Conservation (phyloP, 2,329 filamentous ascomycete genomes). For the Macroventuria anomochaeta region DNA sequence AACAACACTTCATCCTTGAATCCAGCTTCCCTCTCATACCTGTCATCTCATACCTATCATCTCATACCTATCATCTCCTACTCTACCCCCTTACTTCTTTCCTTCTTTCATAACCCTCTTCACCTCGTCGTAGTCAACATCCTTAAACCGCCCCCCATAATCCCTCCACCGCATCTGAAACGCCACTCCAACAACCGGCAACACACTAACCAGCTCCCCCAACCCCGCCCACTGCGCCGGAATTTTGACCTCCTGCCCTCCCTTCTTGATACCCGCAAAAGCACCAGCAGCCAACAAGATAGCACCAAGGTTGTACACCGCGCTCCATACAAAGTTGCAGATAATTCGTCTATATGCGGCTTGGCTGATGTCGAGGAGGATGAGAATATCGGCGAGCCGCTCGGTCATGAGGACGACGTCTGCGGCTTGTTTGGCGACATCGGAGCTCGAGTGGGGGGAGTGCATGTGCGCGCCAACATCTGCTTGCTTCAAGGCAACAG, state of each 20-base stretch:
- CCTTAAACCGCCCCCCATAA: constrained; percentile 28
- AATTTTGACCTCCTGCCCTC: constrained; percentile 53
- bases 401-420: constrained; percentile 72
- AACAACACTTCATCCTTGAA: too few relatives aligned
- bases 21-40: too few relatives aligned
- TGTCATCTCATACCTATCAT: too few relatives aligned
- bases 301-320: constrained; percentile 73
- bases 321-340: constrained; percentile 75
- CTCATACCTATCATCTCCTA: too few relatives aligned
- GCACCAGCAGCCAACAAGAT: constrained; percentile 69
- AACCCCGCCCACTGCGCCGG: constrained; percentile 70
- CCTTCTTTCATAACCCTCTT: background rate
- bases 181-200: constrained; percentile 70
- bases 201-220: constrained; percentile 75
- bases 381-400: constrained; percentile 62
- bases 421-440: constrained; percentile 70
- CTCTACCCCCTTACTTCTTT: background rate
- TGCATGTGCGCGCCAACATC: constrained; percentile 74
- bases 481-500: constrained; percentile 73
- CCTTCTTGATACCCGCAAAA: constrained; percentile 49
- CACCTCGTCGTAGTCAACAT: background rate
- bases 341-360: constrained; percentile 51
- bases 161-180: constrained; percentile 54
- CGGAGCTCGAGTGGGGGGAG: constrained; percentile 51
- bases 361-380: constrained; percentile 62